Conservation (phyloP, 345 rosid genomes). For the Turritis glabra region DNA sequence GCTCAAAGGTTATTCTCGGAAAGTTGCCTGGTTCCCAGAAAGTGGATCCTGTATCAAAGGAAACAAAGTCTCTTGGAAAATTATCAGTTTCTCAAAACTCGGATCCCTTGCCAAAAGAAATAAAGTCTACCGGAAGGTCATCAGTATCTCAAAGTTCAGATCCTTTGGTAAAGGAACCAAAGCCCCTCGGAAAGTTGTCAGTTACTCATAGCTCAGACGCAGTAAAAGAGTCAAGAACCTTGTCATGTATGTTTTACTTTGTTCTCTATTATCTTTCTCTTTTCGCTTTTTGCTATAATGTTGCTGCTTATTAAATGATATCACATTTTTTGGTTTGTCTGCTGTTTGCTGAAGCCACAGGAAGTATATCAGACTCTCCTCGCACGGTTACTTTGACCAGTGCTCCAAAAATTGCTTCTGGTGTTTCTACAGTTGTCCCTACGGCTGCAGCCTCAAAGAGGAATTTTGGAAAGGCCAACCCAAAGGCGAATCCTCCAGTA, state of each 20-base stretch:
- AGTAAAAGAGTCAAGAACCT: slow-evolving; percentile 57
- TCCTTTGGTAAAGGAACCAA: slow-evolving; percentile 66
- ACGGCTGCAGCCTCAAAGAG: slow-evolving; percentile 56
- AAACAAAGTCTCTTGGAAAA: slow-evolving; percentile 77
- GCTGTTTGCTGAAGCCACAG: slow-evolving; percentile 71
- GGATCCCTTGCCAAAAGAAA: slow-evolving; percentile 28
- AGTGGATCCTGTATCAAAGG: slow-evolving; percentile 60
- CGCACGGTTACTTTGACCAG: slow-evolving; percentile 59
- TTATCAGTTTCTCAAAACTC: slow-evolving; percentile 77
- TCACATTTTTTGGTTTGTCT: slow-evolving; percentile 40
- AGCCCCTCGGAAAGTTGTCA: slow-evolving; percentile 68
- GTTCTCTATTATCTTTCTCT: slow-evolving; percentile 36
- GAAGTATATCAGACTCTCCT: slow-evolving; percentile 75
- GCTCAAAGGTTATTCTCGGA: slow-evolving; percentile 53
- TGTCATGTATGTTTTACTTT: slow-evolving; percentile 53
- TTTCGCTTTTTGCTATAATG: not conserved
- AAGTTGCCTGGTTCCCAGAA: slow-evolving; percentile 56
- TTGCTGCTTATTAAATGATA: slow-evolving; percentile 13
- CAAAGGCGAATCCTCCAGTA: slow-evolving; percentile 50
- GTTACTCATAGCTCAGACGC: slow-evolving; percentile 75
- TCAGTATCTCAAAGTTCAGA: slow-evolving; percentile 57
- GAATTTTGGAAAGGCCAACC: slow-evolving; percentile 49
- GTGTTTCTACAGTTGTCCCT: slow-evolving; percentile 47
- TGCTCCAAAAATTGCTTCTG: slow-evolving; percentile 46
- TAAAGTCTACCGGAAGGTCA: slow-evolving; percentile 48